Evolutionary conservation across 2,329 filamentous ascomycete species (phyloP).

Genomic region (Ascochyta viciae-villosae): DNA sequence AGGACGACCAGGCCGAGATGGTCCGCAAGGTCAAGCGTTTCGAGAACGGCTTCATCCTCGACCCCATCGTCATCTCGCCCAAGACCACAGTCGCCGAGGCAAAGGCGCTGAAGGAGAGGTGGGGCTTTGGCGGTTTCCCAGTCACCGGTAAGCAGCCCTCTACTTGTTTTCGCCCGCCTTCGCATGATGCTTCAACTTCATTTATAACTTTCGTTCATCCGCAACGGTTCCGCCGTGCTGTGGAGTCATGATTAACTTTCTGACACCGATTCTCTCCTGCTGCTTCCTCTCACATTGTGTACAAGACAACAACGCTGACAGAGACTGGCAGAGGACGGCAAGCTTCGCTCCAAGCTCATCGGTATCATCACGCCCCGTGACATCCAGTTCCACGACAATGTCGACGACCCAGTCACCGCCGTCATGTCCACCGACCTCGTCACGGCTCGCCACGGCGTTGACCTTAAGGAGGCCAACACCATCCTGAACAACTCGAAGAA

Average conservation of each 20-base stretch:
- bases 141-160: conserved; percentile 81
- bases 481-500: conserved; percentile 97
- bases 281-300: conserved; percentile 2
- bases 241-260: conserved; percentile 68
- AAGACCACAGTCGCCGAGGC: conserved; percentile 90
- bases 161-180: conserved; percentile 32
- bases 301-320: conserved; percentile 30
- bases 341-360: conserved; percentile 91
- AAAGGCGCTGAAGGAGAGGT: conserved; percentile 92
- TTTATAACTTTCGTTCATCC: conserved; percentile 99
- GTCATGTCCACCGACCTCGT: conserved; percentile 97
- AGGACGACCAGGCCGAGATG: conserved; percentile 97
- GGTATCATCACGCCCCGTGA: conserved; percentile 98
- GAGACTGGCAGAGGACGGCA: conserved; percentile 75
- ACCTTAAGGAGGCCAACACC: conserved; percentile 85
- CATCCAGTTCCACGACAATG: conserved; percentile 90
- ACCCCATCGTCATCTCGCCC: conserved; percentile 89
- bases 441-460: conserved; percentile 84
- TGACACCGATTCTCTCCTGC: conserved; percentile 48
- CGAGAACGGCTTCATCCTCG: conserved; percentile 98
- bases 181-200: conserved; percentile 77
- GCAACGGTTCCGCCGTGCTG: conserved; percentile 88
- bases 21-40: conserved; percentile 98
- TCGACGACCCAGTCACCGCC: conserved; percentile 74
- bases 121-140: conserved; percentile 98